Evolutionary conservation across 2,329 filamentous ascomycete genomes (phyloP).

Genomic region (Venturiaceae sp.): DNA sequence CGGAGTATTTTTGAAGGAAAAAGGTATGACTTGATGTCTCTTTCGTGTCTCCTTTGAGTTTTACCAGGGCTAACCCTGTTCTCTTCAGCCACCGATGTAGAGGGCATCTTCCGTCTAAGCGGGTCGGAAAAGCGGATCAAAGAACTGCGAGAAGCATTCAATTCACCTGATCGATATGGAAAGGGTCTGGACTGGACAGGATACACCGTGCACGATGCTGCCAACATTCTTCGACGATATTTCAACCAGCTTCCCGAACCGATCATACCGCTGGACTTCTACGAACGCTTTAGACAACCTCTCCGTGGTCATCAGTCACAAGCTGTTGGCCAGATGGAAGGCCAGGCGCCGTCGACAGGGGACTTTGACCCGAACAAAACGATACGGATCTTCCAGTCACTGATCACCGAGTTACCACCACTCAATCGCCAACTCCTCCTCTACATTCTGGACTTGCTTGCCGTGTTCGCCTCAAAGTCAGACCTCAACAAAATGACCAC

Average conservation of each 20-base stretch:
- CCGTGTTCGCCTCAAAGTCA: conserved; percentile 93
- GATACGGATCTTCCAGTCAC: conserved; percentile 72
- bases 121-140: conserved; percentile 98
- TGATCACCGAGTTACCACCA: conserved; percentile 88
- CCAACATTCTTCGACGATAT: conserved; percentile 90
- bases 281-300: conserved; percentile 82
- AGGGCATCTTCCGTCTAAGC: conserved; percentile 92
- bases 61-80: background rate
- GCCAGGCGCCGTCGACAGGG: conserved; percentile 57
- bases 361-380: conserved; percentile 65
- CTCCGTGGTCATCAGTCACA: conserved; percentile 60
- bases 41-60: background rate
- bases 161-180: conserved; percentile 89
- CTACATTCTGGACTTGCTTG: conserved; percentile 90
- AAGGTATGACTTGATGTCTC: conserved; percentile 52
- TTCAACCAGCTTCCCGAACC: conserved; percentile 94
- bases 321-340: conserved; percentile 57
- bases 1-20: conserved; percentile 94
- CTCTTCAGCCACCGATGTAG: conserved; percentile 73
- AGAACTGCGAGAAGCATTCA: conserved; percentile 82
- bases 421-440: conserved; percentile 88
- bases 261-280: conserved; percentile 89
- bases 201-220: conserved; percentile 96
- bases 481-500: conserved; percentile 97
- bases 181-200: conserved; percentile 96